Base-by-base conservation (phyloP, 139 green algal species). In the Trebouxia sp. region DNA sequence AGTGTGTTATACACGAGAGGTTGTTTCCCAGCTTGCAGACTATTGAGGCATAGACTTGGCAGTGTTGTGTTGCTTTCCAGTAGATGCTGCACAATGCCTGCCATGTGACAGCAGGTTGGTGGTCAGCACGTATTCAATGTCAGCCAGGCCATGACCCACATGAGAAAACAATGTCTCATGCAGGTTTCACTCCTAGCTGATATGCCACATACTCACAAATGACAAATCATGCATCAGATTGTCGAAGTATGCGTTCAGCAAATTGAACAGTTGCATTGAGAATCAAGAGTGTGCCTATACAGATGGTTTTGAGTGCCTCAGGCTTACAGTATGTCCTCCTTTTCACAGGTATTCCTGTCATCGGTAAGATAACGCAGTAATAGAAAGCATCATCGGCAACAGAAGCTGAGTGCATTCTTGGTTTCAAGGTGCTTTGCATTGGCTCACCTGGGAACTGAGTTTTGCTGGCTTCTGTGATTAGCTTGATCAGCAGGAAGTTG, bases 401-500 rank as follows among this genome's bases (percentile, higher is more conserved):
- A 43, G 32, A 37, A 39, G 15, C 14, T n/a, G 0, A 45, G 12
- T 12, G 55, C 55, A 65, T 35, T n/a, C n/a, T n/a, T n/a, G n/a
- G n/a, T n/a, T n/a, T n/a, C n/a, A 17, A 75, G 24, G 37, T 24
- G 6, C 30, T 30, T 26, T 6, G 0, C 51, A 2, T 7, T 12
- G 17, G 55, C 86, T 65, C 38, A 94, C 90, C 90, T 78, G 84
- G 58, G 10, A 95, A 70, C 0, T 94, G 84, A 11, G 91, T 82
- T 83, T 93, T 94, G 50, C 83, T 84, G 30, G 91, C 89, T 32
- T 81, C 65, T 32, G 30, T 51, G 53, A 98, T 87, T 14, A 98
- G 88, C 85, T 95, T 95, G 82, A 83, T 85, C 47, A 97, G 90
- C 66, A 97, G 74, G 83, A 96, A 93, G 81, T 94, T 87, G 20